Base-by-base conservation (phyloP, 2,329 filamentous ascomycete genomes). In the Fusarium illudens region DNA sequence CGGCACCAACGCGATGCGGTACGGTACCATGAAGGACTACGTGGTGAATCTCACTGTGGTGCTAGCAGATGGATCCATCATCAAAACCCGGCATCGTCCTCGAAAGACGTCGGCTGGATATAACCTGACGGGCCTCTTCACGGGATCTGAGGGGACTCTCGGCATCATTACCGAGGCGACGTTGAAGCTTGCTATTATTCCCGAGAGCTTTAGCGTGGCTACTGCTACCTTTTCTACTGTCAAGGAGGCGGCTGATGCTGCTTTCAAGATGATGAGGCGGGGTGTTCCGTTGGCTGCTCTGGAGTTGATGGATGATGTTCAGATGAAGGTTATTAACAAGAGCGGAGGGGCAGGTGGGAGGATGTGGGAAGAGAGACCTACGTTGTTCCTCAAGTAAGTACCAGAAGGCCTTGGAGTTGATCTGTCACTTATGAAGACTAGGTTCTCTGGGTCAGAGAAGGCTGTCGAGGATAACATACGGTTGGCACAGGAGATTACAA, bases 1-100 rank as follows among this genome's bases (percentile, higher is more conserved):
- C 55, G 86, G 86, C 0, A 88, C 86, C 1, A 87, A 88, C 68
- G 85, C 86, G 1, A 82, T 86, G 59, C 81, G 89, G 53, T 92
- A 92, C 72, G 90, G 90, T 0, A 92, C 90, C 0, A 92, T 92
- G 90, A 91, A 90, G 69, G 90, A 93, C 67, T 92, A 89, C 84
- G 90, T 92, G 1, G 81, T 92, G 61, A 91, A 89, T 65, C 76
- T 93, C 22, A 92, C 90, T 0, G 89, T 92, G 0, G 90, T 92
- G 0, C 81, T 92, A 39, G 87, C 90, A 1, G 89, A 92, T 73
- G 90, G 90, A 1, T 84, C 83, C 0, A 62, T 81, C 17, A 88
- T 93, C 76, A 92, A 91, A 73, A 93, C 90, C 0, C 82, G 90
- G 11, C 82, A 84, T 34, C 82, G 90, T 4, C 90, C 91, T 3